Conservation (phyloP, 768 basidiomycete species). For the Kwoniella dendrophila region DNA sequence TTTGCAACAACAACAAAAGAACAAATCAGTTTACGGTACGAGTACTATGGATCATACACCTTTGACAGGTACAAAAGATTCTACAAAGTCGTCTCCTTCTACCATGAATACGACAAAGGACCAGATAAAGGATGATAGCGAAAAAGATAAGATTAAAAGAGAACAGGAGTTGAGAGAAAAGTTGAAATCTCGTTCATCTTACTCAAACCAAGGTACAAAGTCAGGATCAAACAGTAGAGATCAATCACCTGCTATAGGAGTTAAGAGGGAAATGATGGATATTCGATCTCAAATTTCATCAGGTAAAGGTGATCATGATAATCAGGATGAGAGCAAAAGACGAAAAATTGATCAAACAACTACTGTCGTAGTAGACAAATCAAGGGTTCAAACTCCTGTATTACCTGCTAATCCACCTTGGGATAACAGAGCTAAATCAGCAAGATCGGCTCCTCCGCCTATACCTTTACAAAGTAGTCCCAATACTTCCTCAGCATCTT, state of each 20-base stretch:
- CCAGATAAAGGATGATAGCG: not conserved
- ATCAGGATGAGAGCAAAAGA: not conserved
- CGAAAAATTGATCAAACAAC: no score
- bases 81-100: no score
- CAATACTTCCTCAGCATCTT: not conserved
- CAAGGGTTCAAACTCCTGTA: no score
- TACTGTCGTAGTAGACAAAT: no score
- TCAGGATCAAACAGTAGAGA: not conserved
- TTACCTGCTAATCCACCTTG: conserved; percentile 2
- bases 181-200: conserved; percentile 4
- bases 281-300: no score
- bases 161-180: conserved; percentile 18
- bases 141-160: not conserved
- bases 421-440: not conserved
- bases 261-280: no score
- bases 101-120: no score
- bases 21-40: not conserved
- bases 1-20: conserved; percentile 11
- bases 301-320: no score
- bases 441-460: not conserved
- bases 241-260: not conserved
- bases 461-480: not conserved
- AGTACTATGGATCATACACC: not conserved
- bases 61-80: no score
- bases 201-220: not conserved